Evolutionary conservation across 1,139 yeast genomes (phyloP).

Genomic region (Geotrichum carabidarum): DNA sequence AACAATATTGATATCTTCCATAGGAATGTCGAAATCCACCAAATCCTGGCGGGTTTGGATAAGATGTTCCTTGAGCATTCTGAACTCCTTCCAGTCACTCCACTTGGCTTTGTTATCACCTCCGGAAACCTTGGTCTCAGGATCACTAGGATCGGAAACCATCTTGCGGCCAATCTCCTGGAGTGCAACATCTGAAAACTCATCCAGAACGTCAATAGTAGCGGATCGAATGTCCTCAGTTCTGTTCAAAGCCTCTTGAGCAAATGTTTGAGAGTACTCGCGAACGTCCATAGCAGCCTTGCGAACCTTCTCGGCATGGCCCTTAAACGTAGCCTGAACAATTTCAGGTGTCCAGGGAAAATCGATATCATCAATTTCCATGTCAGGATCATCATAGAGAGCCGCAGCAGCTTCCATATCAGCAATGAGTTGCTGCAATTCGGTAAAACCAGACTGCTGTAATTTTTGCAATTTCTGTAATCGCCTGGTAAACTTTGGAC

Average conservation of each 20-base stretch:
- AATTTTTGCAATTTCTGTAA: slow-evolving; percentile 25
- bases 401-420: slow-evolving; percentile 24
- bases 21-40: slow-evolving; percentile 47
- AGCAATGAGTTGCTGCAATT: slow-evolving; percentile 14
- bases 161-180: slow-evolving; percentile 37
- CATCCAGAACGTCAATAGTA: slow-evolving; percentile 40
- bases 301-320: slow-evolving; percentile 31
- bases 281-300: slow-evolving; percentile 34
- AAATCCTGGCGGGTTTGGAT: slow-evolving; percentile 55
- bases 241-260: slow-evolving; percentile 30
- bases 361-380: slow-evolving; percentile 21
- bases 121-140: slow-evolving; percentile 33
- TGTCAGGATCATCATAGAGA: slow-evolving; percentile 20
- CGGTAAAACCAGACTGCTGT: slow-evolving; percentile 21
- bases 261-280: slow-evolving; percentile 32
- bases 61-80: slow-evolving; percentile 52
- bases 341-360: slow-evolving; percentile 22
- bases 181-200: slow-evolving; percentile 37
- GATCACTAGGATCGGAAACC: slow-evolving; percentile 23
- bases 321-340: slow-evolving; percentile 31
- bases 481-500: slow-evolving; percentile 29
- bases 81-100: slow-evolving; percentile 65
- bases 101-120: slow-evolving; percentile 46
- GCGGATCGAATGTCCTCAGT: slow-evolving; percentile 37
- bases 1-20: slow-evolving; percentile 48